Base-by-base conservation (phyloP, 2,329 filamentous ascomycete species). In the Simplicillium aogashimaense region DNA sequence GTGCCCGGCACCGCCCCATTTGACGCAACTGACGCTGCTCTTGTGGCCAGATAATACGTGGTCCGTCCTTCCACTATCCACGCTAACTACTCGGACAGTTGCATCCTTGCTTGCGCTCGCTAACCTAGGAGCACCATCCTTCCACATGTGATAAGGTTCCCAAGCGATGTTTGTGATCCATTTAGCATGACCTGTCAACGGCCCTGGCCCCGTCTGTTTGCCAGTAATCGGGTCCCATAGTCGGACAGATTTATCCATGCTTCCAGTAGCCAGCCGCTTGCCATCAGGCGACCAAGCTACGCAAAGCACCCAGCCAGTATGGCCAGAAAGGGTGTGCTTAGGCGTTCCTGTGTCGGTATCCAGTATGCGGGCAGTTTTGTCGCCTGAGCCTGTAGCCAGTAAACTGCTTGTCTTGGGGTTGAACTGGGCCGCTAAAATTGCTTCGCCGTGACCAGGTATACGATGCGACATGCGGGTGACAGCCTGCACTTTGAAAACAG, bases 301-400 rank as follows among this genome's bases (percentile, higher is more conserved):
- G 2, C 81, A 86, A 41, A 97, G 63, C 3, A 97, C 88, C 89
- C 89, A 95, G 45, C 83, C 83, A 2, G 82, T 81, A 60, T 97
- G 92, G 1, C 88, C 88, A 51, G 86, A 83, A 37, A 97, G 65
- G 0, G 88, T 97, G 60, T 85, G 77, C 45, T 86, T 76, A 0
- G 89, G 88, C 10, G 88, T 95, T 36, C 89, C 89, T 0, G 88
- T 95, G 53, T 95, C 86, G 37, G 87, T 89, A 54, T 98, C 89
- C 87, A 87, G 95, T 65, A 97, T 82, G 42, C 90, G 71, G 1
- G 89, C 90, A 2, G 89, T 95, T 50, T 83, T 83, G 55, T 98
- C 92, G 36, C 92, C 92, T 45, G 83, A 87, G 1, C 90, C 92
- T 2, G 86, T 95, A 0, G 88, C 89, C 60, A 95, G 74, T 43